Evolutionary conservation across 169 alveolate genomes (phyloP).

Genomic region (Cryptosporidium baileyi): DNA sequence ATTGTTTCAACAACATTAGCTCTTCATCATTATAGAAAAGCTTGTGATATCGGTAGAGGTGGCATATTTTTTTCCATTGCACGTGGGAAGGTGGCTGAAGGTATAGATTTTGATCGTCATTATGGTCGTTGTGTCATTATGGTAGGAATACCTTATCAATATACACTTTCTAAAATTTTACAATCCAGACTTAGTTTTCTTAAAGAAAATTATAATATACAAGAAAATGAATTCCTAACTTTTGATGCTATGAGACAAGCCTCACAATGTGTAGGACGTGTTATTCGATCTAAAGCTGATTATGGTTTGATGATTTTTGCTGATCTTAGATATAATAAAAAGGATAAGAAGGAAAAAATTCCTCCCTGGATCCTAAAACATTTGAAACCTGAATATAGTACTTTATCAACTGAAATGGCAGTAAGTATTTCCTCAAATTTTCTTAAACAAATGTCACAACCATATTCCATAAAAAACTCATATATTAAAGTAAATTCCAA

Average conservation of each 20-base stretch:
- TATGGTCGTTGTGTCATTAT: conserved; percentile 97
- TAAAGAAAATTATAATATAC: conserved; percentile 88
- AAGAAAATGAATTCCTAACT: conserved; percentile 94
- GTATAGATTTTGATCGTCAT: conserved; percentile 98
- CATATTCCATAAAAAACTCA: not conserved
- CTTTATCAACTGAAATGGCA: conserved; percentile 85
- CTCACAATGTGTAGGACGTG: conserved; percentile 97
- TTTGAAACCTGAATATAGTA: conserved; percentile 79
- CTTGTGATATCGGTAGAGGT: conserved; percentile 98
- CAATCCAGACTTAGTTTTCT: conserved; percentile 89
- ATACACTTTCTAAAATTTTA: conserved; percentile 89
- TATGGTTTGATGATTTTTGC: conserved; percentile 94
- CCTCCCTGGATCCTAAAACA: conserved; percentile 90
- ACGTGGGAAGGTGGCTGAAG: conserved; percentile 98
- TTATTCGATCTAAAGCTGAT: conserved; percentile 90
- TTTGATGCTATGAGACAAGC: conserved; percentile 99
- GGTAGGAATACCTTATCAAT: conserved; percentile 96
- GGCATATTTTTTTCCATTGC: conserved; percentile 96
- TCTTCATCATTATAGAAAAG: conserved; percentile 88
- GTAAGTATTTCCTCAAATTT: conserved; percentile 74
- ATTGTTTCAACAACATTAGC: conserved; percentile 94
- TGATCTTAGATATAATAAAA: conserved; percentile 85
- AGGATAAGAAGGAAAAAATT: conserved; percentile 84
- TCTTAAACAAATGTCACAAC: conserved; percentile 62
- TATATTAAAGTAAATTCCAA: not conserved